phyloP scores from a whole-genome alignment of 2,329 filamentous ascomycete species.

The Eutypella sp. region DNA sequence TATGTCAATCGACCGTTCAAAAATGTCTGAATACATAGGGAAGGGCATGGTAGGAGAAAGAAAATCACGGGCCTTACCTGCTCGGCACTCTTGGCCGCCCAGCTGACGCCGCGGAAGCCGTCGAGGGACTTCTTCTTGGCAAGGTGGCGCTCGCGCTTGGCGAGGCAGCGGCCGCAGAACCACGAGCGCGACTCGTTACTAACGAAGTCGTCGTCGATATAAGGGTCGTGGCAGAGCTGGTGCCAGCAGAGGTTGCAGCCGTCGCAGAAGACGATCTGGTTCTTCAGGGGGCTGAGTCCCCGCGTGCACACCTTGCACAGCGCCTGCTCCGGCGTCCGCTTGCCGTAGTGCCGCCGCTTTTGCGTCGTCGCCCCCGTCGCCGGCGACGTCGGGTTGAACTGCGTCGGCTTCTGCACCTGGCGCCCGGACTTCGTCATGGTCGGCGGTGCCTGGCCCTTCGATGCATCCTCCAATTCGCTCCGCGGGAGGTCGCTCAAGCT shows the following conservation, averaged over 20 bases:
- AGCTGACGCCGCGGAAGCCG: conserved; percentile 31
- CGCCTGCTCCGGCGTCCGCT: conserved; percentile 55
- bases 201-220: conserved; percentile 65
- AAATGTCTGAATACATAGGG: background rate
- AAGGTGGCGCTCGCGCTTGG: conserved; percentile 40
- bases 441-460: conserved; percentile 42
- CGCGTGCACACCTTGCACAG: conserved; percentile 70
- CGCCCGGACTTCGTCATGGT: conserved; percentile 74
- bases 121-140: conserved; percentile 34
- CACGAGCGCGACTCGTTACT: conserved; percentile 63
- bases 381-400: conserved; percentile 53
- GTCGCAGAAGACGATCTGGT: conserved; percentile 83
- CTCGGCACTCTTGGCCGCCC: conserved; percentile 32
- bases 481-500: conserved; percentile 25
- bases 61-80: conserved; percentile 33
- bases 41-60: no score
- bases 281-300: conserved; percentile 65
- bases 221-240: conserved; percentile 73
- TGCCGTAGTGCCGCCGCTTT: conserved; percentile 43
- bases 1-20: conserved; percentile 7
- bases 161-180: conserved; percentile 61
- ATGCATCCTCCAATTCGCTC: conserved; percentile 14
- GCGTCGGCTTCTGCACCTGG: conserved; percentile 61
- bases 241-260: conserved; percentile 77
- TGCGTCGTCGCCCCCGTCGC: conserved; percentile 23